These are phyloP conservation scores for Venturia carpophila DNA, from an alignment of 2,329 filamentous ascomycete genomes.

Conservation along the genomic window DNA sequence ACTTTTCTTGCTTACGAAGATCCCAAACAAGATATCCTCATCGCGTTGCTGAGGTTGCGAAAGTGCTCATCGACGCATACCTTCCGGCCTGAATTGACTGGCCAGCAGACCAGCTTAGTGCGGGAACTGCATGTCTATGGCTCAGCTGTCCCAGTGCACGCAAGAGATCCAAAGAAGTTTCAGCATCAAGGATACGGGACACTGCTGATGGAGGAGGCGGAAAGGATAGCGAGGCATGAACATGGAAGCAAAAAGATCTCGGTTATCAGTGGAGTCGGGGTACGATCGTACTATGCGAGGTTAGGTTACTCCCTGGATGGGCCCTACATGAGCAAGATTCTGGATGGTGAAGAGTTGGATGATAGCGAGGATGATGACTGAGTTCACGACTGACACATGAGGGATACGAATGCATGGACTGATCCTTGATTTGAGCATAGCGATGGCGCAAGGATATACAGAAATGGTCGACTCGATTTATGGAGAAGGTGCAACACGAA, in stretches of 20 bases:
- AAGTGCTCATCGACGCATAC: conserved; percentile 91
- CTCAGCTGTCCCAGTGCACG: conserved; percentile 93
- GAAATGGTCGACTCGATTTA: background rate
- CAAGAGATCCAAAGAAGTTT: conserved; percentile 89
- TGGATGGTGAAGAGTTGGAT: conserved; percentile 20
- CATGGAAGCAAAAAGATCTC: conserved; percentile 91
- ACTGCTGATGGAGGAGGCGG: conserved; percentile 93
- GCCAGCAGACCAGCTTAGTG: conserved; percentile 84
- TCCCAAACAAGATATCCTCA: conserved; percentile 95
- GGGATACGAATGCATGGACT: background rate
- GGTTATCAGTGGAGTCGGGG: conserved; percentile 95
- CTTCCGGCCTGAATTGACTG: conserved; percentile 76
- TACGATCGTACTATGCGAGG: conserved; percentile 88
- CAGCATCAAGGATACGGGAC: conserved; percentile 98
- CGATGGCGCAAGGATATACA: background rate
- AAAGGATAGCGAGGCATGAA: conserved; percentile 88
- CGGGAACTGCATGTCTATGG: conserved; percentile 95
- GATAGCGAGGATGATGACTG: conserved; percentile 14
- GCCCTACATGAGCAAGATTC: conserved; percentile 53
- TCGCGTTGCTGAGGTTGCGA: conserved; percentile 77
- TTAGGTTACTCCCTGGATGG: conserved; percentile 92
- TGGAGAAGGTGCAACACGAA: background rate
- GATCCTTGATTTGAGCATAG: background rate
- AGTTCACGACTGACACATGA: background rate
- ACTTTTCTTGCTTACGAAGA: conserved; percentile 98